Evolutionary conservation across 192 early-diverging fungal genomes (phyloP).

Genomic region (Coemansia sp.): DNA sequence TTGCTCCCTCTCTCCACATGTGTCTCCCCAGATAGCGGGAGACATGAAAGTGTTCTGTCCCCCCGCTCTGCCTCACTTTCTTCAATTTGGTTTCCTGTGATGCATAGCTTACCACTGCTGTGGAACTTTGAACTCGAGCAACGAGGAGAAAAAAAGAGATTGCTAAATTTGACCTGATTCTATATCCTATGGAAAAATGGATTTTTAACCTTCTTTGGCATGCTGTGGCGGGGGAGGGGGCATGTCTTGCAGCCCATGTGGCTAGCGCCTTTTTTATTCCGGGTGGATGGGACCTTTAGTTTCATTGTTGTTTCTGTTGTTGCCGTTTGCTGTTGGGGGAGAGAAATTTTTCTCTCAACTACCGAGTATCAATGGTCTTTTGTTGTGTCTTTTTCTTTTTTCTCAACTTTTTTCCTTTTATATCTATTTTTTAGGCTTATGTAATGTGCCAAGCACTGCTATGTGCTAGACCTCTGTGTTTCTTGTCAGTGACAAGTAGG

Average conservation of each 20-base stretch:
- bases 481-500: constrained; percentile 5
- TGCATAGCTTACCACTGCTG: background rate
- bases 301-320: background rate
- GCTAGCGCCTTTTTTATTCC: background rate
- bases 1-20: background rate
- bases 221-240: background rate
- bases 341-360: background rate
- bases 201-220: background rate
- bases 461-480: background rate
- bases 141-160: background rate
- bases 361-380: background rate
- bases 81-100: background rate
- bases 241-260: background rate
- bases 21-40: no score
- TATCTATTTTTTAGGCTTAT: background rate
- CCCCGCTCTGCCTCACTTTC: background rate
- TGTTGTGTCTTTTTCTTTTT: background rate
- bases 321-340: background rate
- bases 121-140: background rate
- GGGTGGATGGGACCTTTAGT: background rate
- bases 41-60: no score
- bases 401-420: background rate
- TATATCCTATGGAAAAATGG: background rate
- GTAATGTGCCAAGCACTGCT: background rate
- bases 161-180: background rate